Conservation (phyloP, 1,284 basidiomycete genomes). For the Hemileia vastatrix region DNA sequence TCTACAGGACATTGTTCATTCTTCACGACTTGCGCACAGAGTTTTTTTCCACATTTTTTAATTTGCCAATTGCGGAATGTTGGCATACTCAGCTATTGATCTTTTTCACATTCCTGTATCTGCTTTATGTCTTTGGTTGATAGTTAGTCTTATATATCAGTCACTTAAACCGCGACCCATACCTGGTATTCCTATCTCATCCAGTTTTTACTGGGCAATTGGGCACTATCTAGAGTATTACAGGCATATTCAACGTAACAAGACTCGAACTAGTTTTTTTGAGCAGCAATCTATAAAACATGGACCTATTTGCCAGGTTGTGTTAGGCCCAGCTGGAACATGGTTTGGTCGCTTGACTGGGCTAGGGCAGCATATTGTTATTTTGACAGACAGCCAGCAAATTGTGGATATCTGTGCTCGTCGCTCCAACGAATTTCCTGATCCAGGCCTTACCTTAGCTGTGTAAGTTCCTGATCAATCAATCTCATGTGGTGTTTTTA, state of each 20-base stretch:
- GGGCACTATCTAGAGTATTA: slow-evolving; percentile 9
- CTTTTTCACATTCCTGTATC: too few species aligned
- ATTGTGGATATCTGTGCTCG: slow-evolving; percentile 13
- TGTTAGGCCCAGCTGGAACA: slow-evolving; percentile 18
- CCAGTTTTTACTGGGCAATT: slow-evolving; percentile 11
- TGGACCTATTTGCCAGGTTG: slow-evolving; percentile 13
- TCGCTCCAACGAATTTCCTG: slow-evolving; percentile 17
- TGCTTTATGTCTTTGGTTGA: too few species aligned
- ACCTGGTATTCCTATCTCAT: slow-evolving; percentile 18
- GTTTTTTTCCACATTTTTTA: too few species aligned
- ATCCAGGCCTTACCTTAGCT: slow-evolving; percentile 17
- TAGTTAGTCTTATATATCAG: slow-evolving; percentile 2
- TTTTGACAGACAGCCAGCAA: slow-evolving; percentile 8
- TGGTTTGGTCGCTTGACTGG: slow-evolving; percentile 14
- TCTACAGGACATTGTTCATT: too few species aligned
- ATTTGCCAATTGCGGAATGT: too few species aligned
- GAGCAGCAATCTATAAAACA: slow-evolving; percentile 3
- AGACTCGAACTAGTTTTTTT: slow-evolving; percentile 14
- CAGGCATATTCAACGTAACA: slow-evolving; percentile 1
- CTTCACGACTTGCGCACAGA: too few species aligned
- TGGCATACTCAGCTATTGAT: too few species aligned
- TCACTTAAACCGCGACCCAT: slow-evolving; percentile 13
- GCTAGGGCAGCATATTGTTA: slow-evolving; percentile 7
- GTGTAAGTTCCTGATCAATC: slow-evolving; percentile 15
- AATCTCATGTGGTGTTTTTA: not conserved